These are phyloP conservation scores for Magnusiomyces clavatus DNA, from an alignment of 1,139 yeast genomes.

Conservation along the genomic window DNA sequence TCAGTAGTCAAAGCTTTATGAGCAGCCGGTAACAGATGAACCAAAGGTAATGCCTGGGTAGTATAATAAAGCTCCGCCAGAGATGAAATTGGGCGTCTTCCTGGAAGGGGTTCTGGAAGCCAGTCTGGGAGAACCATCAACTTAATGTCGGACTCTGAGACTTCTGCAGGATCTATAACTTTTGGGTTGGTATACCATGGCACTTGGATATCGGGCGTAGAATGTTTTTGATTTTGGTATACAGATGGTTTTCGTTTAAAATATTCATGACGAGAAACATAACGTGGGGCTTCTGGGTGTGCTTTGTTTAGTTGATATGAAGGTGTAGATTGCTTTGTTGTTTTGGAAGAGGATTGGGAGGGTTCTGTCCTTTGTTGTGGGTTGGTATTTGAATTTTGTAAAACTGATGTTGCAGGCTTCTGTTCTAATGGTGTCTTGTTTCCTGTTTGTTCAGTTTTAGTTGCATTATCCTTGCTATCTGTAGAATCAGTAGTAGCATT, in stretches of 20 bases:
- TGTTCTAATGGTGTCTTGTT: too few species aligned
- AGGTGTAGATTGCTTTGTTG: too few species aligned
- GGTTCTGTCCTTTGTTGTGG: too few species aligned
- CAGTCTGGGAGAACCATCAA: constrained; percentile 31
- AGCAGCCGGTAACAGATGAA: constrained; percentile 72
- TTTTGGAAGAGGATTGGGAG: too few species aligned
- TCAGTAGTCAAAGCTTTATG: constrained; percentile 83
- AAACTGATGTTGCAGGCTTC: too few species aligned
- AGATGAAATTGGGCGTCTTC: constrained; percentile 34
- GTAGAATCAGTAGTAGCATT: neutral
- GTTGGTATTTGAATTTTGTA: too few species aligned
- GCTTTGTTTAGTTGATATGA: too few species aligned
- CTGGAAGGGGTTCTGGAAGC: constrained; percentile 30
- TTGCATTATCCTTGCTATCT: neutral
- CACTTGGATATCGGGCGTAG: constrained; percentile 11
- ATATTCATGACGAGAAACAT: constrained; percentile 1
- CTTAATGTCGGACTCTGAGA: constrained; percentile 23
- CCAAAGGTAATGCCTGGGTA: constrained; percentile 80
- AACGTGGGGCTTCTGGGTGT: neutral
- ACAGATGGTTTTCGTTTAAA: constrained; percentile 7
- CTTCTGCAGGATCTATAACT: constrained; percentile 13
- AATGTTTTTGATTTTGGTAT: constrained; percentile 9
- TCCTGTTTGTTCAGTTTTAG: neutral
- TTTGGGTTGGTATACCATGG: constrained; percentile 17
- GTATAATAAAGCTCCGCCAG: constrained; percentile 79